Evolutionary conservation across 768 basidiomycete genomes (phyloP).

Genomic region (Fomitopsis pulvina): DNA sequence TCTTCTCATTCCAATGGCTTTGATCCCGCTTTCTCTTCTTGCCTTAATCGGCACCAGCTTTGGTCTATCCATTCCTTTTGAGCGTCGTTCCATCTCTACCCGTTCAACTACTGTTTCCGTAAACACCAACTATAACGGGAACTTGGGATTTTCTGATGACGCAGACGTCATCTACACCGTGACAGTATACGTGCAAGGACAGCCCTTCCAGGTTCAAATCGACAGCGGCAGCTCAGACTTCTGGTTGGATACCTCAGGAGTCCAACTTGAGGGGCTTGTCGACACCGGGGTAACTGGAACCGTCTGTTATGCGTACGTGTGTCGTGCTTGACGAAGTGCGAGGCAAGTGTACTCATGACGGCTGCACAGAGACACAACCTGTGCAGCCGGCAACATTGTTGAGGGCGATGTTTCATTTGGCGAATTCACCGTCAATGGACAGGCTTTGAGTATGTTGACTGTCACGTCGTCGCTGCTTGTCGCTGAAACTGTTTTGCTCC

Average conservation of each 20-base stretch:
- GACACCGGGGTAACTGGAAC: not conserved
- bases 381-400: not conserved
- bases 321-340: too few relatives aligned
- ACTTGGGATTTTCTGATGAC: not conserved
- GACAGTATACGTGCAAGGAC: conserved; percentile 2
- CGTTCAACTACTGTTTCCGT: not conserved
- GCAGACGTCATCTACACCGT: not conserved
- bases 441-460: not conserved
- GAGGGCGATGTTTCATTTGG: conserved; percentile 1
- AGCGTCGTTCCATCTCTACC: not conserved
- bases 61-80: not conserved
- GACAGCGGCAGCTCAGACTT: conserved; percentile 6
- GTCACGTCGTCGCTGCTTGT: not conserved
- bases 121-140: not conserved
- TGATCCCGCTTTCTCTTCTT: not conserved
- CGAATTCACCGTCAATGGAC: not conserved
- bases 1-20: not conserved
- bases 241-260: conserved; percentile 1
- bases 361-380: not conserved
- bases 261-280: not conserved
- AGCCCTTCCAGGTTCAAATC: conserved; percentile 5
- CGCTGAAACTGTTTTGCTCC: too few relatives aligned
- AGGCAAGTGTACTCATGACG: not conserved
- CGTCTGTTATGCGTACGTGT: not conserved
- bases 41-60: not conserved